Conservation (phyloP, 2,329 filamentous ascomycete genomes). For the Ophiostoma sp. region DNA sequence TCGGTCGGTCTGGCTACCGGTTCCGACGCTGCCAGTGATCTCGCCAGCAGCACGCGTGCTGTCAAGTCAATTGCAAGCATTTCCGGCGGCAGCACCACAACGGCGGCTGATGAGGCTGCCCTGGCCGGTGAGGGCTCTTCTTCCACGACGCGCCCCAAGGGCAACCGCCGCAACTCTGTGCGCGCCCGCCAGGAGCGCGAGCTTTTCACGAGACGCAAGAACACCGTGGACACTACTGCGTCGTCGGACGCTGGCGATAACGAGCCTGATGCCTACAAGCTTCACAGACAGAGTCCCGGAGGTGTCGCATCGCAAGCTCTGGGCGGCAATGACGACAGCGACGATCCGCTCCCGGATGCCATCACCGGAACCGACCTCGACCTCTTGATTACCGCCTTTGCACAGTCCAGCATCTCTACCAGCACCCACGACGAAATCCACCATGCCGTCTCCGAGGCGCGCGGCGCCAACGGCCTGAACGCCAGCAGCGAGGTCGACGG, state of each 20-base stretch:
- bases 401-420: constrained; percentile 68
- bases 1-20: constrained; percentile 35
- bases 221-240: constrained; percentile 56
- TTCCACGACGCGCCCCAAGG: constrained; percentile 53
- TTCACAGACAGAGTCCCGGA: constrained; percentile 43
- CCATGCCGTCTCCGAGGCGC: constrained; percentile 59
- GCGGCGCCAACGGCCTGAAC: constrained; percentile 61
- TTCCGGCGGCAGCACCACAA: constrained; percentile 61
- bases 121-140: constrained; percentile 49
- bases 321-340: constrained; percentile 60
- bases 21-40: constrained; percentile 59
- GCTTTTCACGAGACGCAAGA: constrained; percentile 78
- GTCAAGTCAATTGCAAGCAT: constrained; percentile 87
- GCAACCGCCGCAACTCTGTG: constrained; percentile 72
- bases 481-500: not conserved
- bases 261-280: constrained; percentile 47
- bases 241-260: constrained; percentile 54
- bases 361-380: constrained; percentile 72
- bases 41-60: constrained; percentile 79
- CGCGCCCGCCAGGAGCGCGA: constrained; percentile 82
- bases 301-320: constrained; percentile 49
- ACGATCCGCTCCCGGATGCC: constrained; percentile 56
- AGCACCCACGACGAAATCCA: constrained; percentile 73
- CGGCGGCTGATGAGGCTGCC: constrained; percentile 56
- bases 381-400: constrained; percentile 69